Conservation (phyloP, 257 asterid genomes). For the Solanum habrochaites region DNA sequence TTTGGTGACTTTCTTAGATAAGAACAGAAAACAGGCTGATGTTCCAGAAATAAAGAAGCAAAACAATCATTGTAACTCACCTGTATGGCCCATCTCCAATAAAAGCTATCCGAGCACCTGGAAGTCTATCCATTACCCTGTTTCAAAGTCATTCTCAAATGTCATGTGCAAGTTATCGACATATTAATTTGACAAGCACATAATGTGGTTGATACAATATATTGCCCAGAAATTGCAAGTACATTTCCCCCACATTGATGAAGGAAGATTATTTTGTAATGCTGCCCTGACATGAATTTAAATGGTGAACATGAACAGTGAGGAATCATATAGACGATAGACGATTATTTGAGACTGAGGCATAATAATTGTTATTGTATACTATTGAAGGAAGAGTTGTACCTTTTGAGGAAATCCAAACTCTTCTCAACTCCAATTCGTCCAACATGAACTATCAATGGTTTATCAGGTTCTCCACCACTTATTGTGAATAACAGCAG, state of each 20-base stretch:
- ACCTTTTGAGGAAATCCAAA: constrained; percentile 88
- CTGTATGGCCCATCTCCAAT: constrained; percentile 94
- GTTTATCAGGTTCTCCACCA: constrained; percentile 79
- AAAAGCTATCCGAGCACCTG: constrained; percentile 82
- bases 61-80: constrained; percentile 24
- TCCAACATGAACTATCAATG: constrained; percentile 88
- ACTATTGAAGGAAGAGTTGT: neutral
- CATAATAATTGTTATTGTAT: neutral
- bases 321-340: neutral
- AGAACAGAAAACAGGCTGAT: neutral
- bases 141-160: constrained; percentile 9
- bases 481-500: constrained; percentile 18
- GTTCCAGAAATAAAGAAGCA: neutral
- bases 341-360: neutral
- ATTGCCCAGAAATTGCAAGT: neutral
- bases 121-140: constrained; percentile 90
- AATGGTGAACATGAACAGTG: neutral
- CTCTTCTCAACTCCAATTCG: constrained; percentile 92
- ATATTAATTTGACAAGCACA: neutral
- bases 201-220: neutral
- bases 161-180: neutral
- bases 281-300: neutral
- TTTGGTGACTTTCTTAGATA: neutral
- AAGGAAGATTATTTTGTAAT: neutral
- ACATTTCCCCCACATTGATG: neutral